phyloP scores from a whole-genome alignment of 129 eudicot genomes.

The Centaurea solstitialis region DNA sequence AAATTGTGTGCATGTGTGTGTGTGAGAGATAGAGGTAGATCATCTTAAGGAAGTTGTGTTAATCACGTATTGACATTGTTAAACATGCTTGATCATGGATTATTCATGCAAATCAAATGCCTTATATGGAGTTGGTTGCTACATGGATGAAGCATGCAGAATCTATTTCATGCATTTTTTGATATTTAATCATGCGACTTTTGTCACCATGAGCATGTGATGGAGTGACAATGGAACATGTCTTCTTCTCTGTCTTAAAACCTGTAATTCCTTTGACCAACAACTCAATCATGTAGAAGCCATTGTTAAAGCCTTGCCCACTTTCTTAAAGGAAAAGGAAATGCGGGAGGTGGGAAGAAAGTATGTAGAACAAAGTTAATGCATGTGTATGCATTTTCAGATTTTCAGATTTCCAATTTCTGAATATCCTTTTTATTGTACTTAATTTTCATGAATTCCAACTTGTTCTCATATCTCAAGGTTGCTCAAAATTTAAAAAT shows the following conservation, averaged over 20 bases:
- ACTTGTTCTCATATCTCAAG: not conserved
- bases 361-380: not conserved
- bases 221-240: not conserved
- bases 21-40: not conserved
- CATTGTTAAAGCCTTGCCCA: not conserved
- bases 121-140: not conserved
- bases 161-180: not conserved
- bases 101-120: not conserved
- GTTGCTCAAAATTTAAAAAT: not conserved
- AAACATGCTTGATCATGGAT: not conserved
- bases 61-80: not conserved
- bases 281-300: not conserved
- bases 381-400: not conserved
- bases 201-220: not conserved
- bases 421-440: not conserved
- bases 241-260: not conserved
- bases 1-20: not conserved
- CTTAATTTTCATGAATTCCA: not conserved
- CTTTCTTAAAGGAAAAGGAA: not conserved
- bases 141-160: not conserved
- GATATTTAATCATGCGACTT: not conserved
- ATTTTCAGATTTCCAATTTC: not conserved
- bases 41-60: not conserved
- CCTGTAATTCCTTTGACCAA: not conserved
- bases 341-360: not conserved